These are phyloP conservation scores for Rauvolfia tetraphylla DNA, from an alignment of 257 asterid species.

Conservation along the genomic window DNA sequence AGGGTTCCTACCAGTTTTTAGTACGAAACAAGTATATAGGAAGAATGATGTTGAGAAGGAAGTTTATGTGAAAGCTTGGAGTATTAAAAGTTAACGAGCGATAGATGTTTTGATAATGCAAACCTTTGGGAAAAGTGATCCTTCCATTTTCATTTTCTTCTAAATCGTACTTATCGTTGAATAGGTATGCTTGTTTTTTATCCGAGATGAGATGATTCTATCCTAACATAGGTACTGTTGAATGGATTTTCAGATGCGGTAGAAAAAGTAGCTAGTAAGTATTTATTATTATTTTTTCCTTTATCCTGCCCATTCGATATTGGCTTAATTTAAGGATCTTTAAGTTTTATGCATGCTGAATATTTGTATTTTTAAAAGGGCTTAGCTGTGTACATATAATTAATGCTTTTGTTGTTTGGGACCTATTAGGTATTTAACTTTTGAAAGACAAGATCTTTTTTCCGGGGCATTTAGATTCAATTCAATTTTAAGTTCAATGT, in stretches of 20 bases:
- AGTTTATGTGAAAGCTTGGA: too few relatives aligned
- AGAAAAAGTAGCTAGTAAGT: background rate
- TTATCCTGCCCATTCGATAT: background rate
- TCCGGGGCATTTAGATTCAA: background rate
- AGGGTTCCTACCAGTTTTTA: background rate
- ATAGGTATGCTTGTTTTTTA: too few relatives aligned
- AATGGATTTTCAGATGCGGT: background rate
- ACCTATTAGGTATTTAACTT: background rate
- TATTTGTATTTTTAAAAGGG: background rate
- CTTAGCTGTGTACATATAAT: background rate
- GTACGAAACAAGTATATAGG: background rate
- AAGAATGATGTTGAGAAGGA: too few relatives aligned
- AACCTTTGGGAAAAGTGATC: background rate
- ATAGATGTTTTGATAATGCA: background rate
- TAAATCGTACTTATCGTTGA: too few relatives aligned
- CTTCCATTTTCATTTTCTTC: background rate
- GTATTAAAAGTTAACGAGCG: too few relatives aligned
- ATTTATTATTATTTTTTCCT: background rate
- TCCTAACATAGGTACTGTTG: too few relatives aligned
- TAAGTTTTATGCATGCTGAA: background rate
- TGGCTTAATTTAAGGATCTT: background rate
- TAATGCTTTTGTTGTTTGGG: background rate
- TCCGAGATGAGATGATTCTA: too few relatives aligned
- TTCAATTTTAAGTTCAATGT: background rate
- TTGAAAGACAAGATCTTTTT: background rate